Base-by-base conservation (phyloP, 768 basidiomycete genomes). In the Kwoniella bestiolae region DNA sequence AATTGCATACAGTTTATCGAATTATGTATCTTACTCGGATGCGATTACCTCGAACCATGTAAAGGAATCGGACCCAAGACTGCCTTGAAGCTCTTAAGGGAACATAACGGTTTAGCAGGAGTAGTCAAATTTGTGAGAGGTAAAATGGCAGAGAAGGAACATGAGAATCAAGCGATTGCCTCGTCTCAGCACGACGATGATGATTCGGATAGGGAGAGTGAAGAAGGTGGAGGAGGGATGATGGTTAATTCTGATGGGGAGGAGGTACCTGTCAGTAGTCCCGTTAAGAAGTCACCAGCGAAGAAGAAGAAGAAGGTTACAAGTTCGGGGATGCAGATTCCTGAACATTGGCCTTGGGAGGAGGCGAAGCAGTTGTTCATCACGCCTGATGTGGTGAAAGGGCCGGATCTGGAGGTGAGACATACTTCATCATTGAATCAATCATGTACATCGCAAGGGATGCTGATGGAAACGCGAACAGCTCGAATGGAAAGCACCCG, bases 41-140 rank as follows among this genome's bases (percentile, higher is more conserved):
- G 96, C 65, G 96, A 99, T 78, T 99, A 99, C 82, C 88, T 99
- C 63, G 96, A 99, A 79, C 96, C 96, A n/a, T 93, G 96, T 79
- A 94, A 89, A 81, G 96, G 96, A 2, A 83, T 99, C 46, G 96
- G 96, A 28, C 94, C 96, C 14, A 96, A 97, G 80, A 92, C 89
- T 14, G 96, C 95, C 3, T 83, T 96, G 56, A 99, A 98, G 82
- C 86, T 97, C 32, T 85, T 98, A 47, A 85, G 90, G 67, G 95
- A 99, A 76, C 83, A 91, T 64, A 88, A 88, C 8, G 84, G 85
- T 9, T 85, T 99, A 21, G 86, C 84, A 47, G 85, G 84, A 2
- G 89, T 96, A 38, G 83, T 96, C 35, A 86, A 88, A 63, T 88
- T 92, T 74, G 83, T 96, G 8, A 86, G 88, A 57, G 89, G 87